Conservation (phyloP, 2,329 filamentous ascomycete species). For the Hawksworthiomyces lignivorus region DNA sequence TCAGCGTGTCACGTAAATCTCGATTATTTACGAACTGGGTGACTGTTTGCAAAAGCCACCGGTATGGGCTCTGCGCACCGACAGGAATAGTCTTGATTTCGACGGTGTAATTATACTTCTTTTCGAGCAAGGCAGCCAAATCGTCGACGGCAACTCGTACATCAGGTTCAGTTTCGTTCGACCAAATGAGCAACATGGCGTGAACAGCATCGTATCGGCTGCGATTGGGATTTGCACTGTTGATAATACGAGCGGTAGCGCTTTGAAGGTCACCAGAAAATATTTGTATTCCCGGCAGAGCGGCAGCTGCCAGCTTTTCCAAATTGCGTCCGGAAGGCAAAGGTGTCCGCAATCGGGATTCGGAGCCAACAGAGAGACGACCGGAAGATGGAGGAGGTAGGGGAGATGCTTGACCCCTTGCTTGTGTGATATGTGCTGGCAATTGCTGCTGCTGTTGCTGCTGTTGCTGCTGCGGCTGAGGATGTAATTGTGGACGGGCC, state of each 20-base stretch:
- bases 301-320: constrained; percentile 38
- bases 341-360: constrained; percentile 47
- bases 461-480: constrained; percentile 5
- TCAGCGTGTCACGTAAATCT: constrained; percentile 48
- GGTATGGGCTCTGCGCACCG: constrained; percentile 37
- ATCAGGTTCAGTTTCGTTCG: constrained; percentile 40
- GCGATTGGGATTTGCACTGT: constrained; percentile 36
- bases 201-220: constrained; percentile 47
- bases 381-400: constrained; percentile 22
- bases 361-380: constrained; percentile 29
- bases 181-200: constrained; percentile 48
- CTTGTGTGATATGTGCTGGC: background rate
- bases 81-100: constrained; percentile 43
- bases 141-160: constrained; percentile 38
- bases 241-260: constrained; percentile 39
- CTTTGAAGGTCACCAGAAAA: constrained; percentile 46
- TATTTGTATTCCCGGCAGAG: constrained; percentile 41
- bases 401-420: background rate
- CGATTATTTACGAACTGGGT: constrained; percentile 45
- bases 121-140: constrained; percentile 41
- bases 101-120: constrained; percentile 44
- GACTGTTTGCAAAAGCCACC: constrained; percentile 45
- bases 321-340: constrained; percentile 48
- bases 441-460: constrained; percentile 3
- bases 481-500: background rate